Percentiles rank a stretch among this genome's conserved stretches.
Evolutionary conservation across 2,329 filamentous ascomycete genomes (phyloP).

Genomic region (Beauveria sp.): DNA sequence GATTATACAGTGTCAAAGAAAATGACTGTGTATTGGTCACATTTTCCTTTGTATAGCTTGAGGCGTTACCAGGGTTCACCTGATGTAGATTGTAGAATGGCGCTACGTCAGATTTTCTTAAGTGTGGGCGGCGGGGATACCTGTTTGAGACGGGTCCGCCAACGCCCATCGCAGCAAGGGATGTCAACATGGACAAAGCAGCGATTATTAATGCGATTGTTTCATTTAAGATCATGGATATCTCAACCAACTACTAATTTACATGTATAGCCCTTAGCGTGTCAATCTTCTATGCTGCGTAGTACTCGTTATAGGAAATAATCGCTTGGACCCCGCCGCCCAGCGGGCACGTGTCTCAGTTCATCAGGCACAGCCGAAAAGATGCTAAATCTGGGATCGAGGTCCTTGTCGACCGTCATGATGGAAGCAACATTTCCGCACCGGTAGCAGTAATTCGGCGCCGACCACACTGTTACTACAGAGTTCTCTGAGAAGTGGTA

Average conservation of each 20-base stretch:
- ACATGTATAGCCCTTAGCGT: conserved; percentile 26
- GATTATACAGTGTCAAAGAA: too few species aligned
- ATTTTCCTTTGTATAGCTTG: not conserved
- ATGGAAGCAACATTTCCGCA: conserved; percentile 97
- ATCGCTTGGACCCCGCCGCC: conserved; percentile 57
- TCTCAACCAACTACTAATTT: conserved; percentile 35
- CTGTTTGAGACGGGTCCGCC: not conserved
- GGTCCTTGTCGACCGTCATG: conserved; percentile 79
- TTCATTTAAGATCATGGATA: conserved; percentile 29
- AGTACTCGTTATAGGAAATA: conserved; percentile 53
- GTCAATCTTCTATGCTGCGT: conserved; percentile 3
- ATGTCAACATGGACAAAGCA: not conserved
- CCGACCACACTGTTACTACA: conserved; percentile 96
- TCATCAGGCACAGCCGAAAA: conserved; percentile 86
- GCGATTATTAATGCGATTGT: conserved; percentile 1
- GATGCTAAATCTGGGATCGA: conserved; percentile 87
- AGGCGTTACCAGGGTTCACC: too few species aligned
- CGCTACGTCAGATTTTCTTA: conserved; percentile 11
- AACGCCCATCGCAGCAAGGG: not conserved
- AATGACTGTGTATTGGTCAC: not conserved
- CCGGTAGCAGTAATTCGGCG: conserved; percentile 89
- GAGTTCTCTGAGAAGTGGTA: conserved; percentile 95
- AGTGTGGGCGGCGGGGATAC: not conserved
- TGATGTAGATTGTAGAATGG: conserved; percentile 8
- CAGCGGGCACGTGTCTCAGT: conserved; percentile 69